A percentile compares a stretch with the other conserved stretches of the same genome.
phyloP scores from a whole-genome alignment of 139 green algal species.

The Trebouxia sp. region DNA sequence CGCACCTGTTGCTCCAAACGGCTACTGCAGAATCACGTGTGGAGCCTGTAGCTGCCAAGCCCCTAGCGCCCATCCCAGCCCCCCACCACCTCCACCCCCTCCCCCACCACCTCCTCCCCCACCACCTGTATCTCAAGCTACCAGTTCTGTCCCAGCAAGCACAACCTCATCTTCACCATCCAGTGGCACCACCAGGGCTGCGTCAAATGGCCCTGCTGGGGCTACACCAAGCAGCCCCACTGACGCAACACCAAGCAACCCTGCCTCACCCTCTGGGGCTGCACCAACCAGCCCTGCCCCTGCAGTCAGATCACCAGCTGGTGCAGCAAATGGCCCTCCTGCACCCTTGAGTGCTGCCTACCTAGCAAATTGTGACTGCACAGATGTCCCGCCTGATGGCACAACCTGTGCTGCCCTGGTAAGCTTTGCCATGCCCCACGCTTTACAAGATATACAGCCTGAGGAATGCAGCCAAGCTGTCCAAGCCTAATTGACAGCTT shows the following conservation, averaged over 20 bases:
- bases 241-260: background rate
- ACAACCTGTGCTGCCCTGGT: conserved; percentile 12
- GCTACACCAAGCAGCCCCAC: conserved; percentile 1
- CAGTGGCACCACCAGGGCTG: background rate
- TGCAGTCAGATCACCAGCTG: background rate
- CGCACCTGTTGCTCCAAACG: background rate
- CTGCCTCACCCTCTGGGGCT: too few relatives aligned
- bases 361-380: conserved; percentile 9
- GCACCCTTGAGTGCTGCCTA: background rate
- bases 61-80: background rate
- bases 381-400: background rate
- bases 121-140: too few relatives aligned
- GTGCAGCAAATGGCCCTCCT: background rate
- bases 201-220: too few relatives aligned
- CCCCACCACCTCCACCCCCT: background rate
- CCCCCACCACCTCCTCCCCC: background rate
- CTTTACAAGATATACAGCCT: too few relatives aligned
- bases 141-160: too few relatives aligned
- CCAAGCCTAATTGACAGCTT: too few relatives aligned
- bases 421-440: too few relatives aligned
- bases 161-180: background rate
- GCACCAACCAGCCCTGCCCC: background rate
- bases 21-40: conserved; percentile 10
- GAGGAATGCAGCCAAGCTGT: too few relatives aligned
- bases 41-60: background rate